Evolutionary conservation across 768 basidiomycete species (phyloP), one percentile per base, ranked within the genome.

Genomic region (Leccinum broughii): DNA sequence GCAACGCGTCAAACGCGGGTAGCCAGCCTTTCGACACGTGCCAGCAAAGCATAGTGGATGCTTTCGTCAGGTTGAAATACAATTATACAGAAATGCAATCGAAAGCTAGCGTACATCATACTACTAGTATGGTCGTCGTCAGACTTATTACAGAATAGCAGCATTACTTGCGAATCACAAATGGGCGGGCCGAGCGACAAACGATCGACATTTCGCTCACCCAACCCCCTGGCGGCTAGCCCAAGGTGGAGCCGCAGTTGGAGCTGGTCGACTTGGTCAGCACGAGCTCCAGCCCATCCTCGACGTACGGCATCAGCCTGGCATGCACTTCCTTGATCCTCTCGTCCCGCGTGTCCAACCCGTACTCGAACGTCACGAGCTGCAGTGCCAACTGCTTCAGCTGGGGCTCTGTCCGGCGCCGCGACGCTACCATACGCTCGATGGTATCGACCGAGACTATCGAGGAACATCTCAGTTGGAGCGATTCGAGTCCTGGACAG

Each of bases 291-390:
- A 72, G 26, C 13, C 71, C 71, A 3, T 14, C 51, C 20, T 75
- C 64, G 60, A 75, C 69, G 10, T 56, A 63, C 30, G 32, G 35
- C 28, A 5, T 46, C 52, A 73, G 35, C 30, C 49, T 61, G 24
- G 57, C 51, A 28, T 51, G 54, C 20, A 69, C 39, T 32, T 69
- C 54, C 20, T 34, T 49, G 26, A 73, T 75, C 56, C 61, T 75
- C 37, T 62, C 63, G 49, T 73, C 73, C 56, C 73, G 51, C 41
- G 49, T 66, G 41, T 73, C 72, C 52, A 63, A 20, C 35, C 73
- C 72, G 50, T 75, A 72, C 59, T 72, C 68, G 32, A 72, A 73
- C 35, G 63, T 56, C 13, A 64, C 70, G 26, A 75, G 41, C 52
- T 75, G 72, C 44, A 73, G 20, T 39, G 59, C 56, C 46, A 73